Evolutionary conservation across 441 rosid genomes (phyloP), one percentile per base, ranked within the genome.

Genomic region (Raphanus hybrid): DNA sequence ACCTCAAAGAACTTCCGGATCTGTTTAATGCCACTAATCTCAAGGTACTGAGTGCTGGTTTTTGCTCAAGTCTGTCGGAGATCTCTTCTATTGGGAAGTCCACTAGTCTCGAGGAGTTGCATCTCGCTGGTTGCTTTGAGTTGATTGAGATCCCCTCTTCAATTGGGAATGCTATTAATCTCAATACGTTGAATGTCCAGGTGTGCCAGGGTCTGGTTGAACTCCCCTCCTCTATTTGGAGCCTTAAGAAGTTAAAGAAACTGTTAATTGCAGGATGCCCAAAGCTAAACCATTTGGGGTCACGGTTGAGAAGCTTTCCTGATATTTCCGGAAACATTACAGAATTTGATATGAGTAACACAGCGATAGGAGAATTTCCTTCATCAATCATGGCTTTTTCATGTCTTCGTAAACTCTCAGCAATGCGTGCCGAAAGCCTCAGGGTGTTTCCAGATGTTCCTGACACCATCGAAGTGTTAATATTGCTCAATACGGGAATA

Each of bases 361-460:
- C 55, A 50, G 55, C 55, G 20, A 50, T 50, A 50, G 57, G 0
- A 50, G 57, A 50, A 0, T 50, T 50, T 6, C 57, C 57, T 50
- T 50, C 57, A 14, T 50, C 57, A 50, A 50, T 50, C 57, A 50
- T 50, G 57, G 8, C 57, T 50, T 50, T 50, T 6, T 14, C 57
- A 20, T 50, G 57, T 50, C 18, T 50, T 50, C 57, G 20, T 50
- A n/a, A 14, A 14, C 55, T 50, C 55, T 5, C 55, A 48, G 1
- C 18, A 48, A 48, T 50, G 18, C 2, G 18, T n/a, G 55, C 55
- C 1, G 55, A n/a, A 5, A 1, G 55, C 2, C 8, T 50, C 55
- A 50, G 3, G 57, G 57, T 50, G 57, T 50, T 50, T 50, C 57
- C 57, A 50, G 57, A 50, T 50, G 57, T 50, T 50, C 57, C 57